These are phyloP conservation scores for Cytospora mali DNA, from an alignment of 2,329 filamentous ascomycete species.

Conservation along the genomic window DNA sequence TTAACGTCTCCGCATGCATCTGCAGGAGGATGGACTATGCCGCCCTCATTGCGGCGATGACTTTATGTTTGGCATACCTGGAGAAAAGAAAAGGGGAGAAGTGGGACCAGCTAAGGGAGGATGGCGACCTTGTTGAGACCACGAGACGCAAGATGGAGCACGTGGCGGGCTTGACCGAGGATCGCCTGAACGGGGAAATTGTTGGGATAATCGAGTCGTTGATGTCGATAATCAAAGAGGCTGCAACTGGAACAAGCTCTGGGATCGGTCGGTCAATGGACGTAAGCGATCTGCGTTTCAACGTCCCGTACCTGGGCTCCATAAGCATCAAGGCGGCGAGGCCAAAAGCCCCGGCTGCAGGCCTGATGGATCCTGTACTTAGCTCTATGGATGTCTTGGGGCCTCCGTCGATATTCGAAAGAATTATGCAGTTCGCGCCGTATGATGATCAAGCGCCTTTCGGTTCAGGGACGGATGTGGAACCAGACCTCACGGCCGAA, in stretches of 20 bases:
- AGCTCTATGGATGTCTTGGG: slow-evolving; percentile 6
- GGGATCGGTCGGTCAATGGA: slow-evolving; percentile 9
- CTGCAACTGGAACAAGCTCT: slow-evolving; percentile 26
- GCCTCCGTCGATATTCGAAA: neutral
- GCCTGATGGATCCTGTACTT: neutral
- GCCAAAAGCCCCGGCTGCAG: slow-evolving; percentile 10
- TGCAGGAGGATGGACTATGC: slow-evolving; percentile 56
- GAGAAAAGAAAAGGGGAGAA: slow-evolving; percentile 34
- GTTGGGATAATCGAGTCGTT: slow-evolving; percentile 48
- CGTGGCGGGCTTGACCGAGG: slow-evolving; percentile 42
- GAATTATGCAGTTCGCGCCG: slow-evolving; percentile 16
- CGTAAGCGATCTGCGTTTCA: slow-evolving; percentile 40
- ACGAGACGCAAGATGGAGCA: slow-evolving; percentile 43
- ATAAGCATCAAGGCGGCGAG: slow-evolving; percentile 44
- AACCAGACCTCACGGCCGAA: slow-evolving; percentile 32
- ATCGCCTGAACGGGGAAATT: slow-evolving; percentile 46
- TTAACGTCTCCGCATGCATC: slow-evolving; percentile 41
- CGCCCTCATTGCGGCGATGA: slow-evolving; percentile 53
- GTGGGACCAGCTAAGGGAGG: slow-evolving; percentile 33
- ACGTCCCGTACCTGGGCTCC: slow-evolving; percentile 51
- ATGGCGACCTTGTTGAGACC: slow-evolving; percentile 42
- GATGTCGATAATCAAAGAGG: slow-evolving; percentile 44
- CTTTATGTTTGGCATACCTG: slow-evolving; percentile 54
- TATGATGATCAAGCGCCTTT: slow-evolving; percentile 18
- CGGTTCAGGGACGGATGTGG: neutral